Base-by-base conservation (phyloP, 2,329 filamentous ascomycete genomes). In the Alternaria triticimaculans region DNA sequence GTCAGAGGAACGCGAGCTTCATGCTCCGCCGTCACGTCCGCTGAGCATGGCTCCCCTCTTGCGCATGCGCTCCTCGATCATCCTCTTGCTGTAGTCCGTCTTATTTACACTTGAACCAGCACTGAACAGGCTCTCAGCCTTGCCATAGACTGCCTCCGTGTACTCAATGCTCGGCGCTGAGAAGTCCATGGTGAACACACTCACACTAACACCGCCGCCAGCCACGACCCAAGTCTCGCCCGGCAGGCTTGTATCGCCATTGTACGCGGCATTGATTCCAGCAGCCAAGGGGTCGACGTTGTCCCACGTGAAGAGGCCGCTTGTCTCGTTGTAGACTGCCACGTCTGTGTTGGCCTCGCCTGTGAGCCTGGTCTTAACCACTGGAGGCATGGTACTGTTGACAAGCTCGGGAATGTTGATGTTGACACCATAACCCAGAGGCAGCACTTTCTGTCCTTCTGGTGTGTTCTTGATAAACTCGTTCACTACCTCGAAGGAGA, bases 151-250 rank as follows among this genome's bases (percentile, higher is more conserved):
- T 6, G 57, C 57, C 11, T 68, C 63, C 4, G 74, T 74, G n/a
- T 71, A 72, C 25, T 69, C 48, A 49, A 66, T 76, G 25, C 63
- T 72, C 2, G 85, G 85, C 6, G 85, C 84, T 68, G 82, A 81
- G 64, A 85, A 86, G 60, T 87, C 85, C 20, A 86, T 80, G 0
- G 83, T 85, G 62, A 86, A 87, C 0, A 85, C 76, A 1, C 77
- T 82, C 3, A 87, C 80, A 58, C 78, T 77, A 3, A 81, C 73
- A 44, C 79, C 82, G 0, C 82, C 82, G 14, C 78, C 75, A 54
- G 81, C 78, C 11, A 86, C 80, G 3, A 86, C 77, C 43, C 79
- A 80, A 1, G 84, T 85, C 79, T 87, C 85, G 0, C 85, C 84
- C 0, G 84, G 83, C n/a, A 87, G 70, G 7, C 72, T 75, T 70